These are phyloP conservation scores for Cyclotella sp. DNA, from an alignment of 108 stramenopile species.

Conservation along the genomic window DNA sequence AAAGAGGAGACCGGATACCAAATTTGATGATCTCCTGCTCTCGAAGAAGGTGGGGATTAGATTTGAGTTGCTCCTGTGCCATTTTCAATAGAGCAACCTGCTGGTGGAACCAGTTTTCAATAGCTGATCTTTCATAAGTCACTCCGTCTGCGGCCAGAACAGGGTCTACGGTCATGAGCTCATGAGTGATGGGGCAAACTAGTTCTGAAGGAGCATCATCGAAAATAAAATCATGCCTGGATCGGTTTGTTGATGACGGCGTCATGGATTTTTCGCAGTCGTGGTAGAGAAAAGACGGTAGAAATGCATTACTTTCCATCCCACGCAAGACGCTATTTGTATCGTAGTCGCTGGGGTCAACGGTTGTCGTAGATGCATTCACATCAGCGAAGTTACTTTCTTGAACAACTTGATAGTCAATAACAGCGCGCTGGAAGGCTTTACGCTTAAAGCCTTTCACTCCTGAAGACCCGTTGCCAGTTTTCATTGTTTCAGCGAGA, in stretches of 20 bases:
- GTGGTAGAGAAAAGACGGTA: slow-evolving; percentile 39
- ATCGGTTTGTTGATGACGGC: not conserved
- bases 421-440: slow-evolving; percentile 46
- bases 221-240: not conserved
- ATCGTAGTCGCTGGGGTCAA: not conserved
- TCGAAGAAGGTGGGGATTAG: slow-evolving; percentile 19
- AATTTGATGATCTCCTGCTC: slow-evolving; percentile 14
- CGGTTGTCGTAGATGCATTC: not conserved
- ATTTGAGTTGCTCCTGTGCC: slow-evolving; percentile 15
- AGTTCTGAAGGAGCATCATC: slow-evolving; percentile 42
- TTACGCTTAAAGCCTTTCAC: slow-evolving; percentile 57
- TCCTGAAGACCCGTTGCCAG: slow-evolving; percentile 47
- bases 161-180: slow-evolving; percentile 70
- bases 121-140: slow-evolving; percentile 79
- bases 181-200: slow-evolving; percentile 70
- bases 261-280: not conserved
- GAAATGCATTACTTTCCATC: slow-evolving; percentile 22
- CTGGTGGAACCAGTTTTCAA: slow-evolving; percentile 58
- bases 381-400: slow-evolving; percentile 5
- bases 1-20: slow-evolving; percentile 33
- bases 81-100: slow-evolving; percentile 12
- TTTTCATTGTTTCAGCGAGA: slow-evolving; percentile 42
- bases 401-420: slow-evolving; percentile 22
- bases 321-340: slow-evolving; percentile 11
- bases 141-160: slow-evolving; percentile 81